Evolutionary conservation across 164 flowering plant genomes (phyloP), one percentile per base, ranked within the genome.

Genomic region (Sedum album): DNA sequence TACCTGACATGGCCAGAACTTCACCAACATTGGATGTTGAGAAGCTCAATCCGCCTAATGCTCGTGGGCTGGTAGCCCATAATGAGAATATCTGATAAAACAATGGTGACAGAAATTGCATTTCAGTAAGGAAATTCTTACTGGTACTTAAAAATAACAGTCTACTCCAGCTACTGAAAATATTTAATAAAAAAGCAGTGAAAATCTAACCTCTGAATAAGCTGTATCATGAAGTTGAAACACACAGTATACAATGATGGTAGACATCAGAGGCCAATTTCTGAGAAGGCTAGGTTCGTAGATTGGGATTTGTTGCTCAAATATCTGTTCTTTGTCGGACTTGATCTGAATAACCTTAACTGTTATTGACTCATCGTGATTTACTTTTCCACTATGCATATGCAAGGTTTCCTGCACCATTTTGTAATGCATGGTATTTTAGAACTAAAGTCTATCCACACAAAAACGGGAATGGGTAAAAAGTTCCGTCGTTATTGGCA

Each of bases 191-290:
- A 0, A 15, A 8, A 28, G 33, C 5, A 14, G 35, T 2, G 39
- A 35, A 15, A 35, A 13, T 42, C 5, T 66, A 74, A 84, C 90
- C 85, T 86, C 90, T 17, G 81, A 18, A 33, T 83, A 85, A 60
- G 89, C 91, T 76, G 82, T 84, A 42, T 84, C 86, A 72, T 86
- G 88, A 69, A 88, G 86, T 38, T 76, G 76, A 77, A 82, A 84
- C 57, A 85, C 73, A 66, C 88, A 81, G 31, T 82, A 87, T 0
- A 80, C 86, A 49, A 84, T 74, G 55, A 87, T 82, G 42, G 83
- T 44, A 9, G 92, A 84, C 81, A 87, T 80, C 18, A 85, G 66
- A 39, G 86, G 83, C 88, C 92, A 79, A 66, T 87, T 85, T 67
- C 66, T 80, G 1, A 81, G 38, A 25, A 87, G 84, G 71, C 73